Evolutionary conservation across 768 basidiomycete species (phyloP), one percentile per base, ranked within the genome.

Genomic region (Candolleomyces aberdarensis): DNA sequence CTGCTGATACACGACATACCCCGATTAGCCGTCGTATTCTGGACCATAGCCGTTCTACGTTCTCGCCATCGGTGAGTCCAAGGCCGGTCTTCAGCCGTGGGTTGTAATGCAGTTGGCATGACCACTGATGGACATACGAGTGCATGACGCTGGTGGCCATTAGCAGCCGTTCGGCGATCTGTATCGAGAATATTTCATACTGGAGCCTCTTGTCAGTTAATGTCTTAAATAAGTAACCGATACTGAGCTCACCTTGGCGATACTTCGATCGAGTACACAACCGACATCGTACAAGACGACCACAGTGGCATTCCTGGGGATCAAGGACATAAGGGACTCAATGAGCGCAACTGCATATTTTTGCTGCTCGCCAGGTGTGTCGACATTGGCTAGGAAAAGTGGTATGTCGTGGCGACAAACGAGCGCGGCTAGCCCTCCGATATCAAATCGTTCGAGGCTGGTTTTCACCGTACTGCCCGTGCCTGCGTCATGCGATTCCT

Each of bases 71-170:
- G 11, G 59, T 65, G 13, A 73, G 60, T 6, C 72, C 73, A 32
- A 70, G 50, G 1, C 74, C 75, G 11, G 56, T 26, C 1, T 66
- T 50, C 5, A 74, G 48, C 3, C 70, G 61, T 3, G 76, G 76
- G 51, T 76, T 73, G 60, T 67, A 73, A 0, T 69, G 59, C 0
- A 76, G 57, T 55, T 75, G 74, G 52, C 75, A 75, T 43, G 71
- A 62, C 75, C 74, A 76, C 14, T 55, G 54, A 22, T 55, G 54
- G 5, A 36, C 54, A 22, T 75, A 77, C 0, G 74, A 72, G 57
- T 79, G 77, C 72, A 77, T 73, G 0, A 71, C 74, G n/a, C 69
- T 69, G 0, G 73, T 75, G 1, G 67, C 69, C 36, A 75, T 72
- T 0, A 40, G 15, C 3, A 77, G n/a, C 0, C 71, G 64, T 0